These are phyloP conservation scores for Tricholoma matsutake DNA, from an alignment of 768 basidiomycete genomes.

Conservation along the genomic window DNA sequence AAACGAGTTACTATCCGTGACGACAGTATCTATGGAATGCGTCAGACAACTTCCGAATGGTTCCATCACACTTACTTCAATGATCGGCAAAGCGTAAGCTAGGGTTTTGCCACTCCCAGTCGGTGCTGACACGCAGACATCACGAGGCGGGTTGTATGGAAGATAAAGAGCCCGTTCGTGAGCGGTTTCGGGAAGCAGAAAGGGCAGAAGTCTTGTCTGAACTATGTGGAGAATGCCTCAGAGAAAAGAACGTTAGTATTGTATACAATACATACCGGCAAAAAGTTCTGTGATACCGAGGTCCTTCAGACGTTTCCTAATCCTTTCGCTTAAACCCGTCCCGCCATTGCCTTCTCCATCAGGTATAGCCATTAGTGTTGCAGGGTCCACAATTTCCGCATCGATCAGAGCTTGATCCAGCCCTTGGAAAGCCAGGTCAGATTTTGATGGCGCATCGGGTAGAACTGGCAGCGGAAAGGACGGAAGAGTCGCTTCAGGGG, in stretches of 20 bases:
- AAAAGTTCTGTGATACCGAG: constrained; percentile 86
- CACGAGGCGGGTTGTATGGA: constrained; percentile 64
- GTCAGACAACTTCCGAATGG: not conserved
- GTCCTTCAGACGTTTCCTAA: constrained; percentile 59
- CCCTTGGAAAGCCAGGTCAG: constrained; percentile 72
- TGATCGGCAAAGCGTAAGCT: constrained; percentile 90
- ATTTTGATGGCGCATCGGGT: constrained; percentile 68
- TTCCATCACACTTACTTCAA: constrained; percentile 56
- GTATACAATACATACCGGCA: constrained; percentile 56
- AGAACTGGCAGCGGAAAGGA: constrained; percentile 66
- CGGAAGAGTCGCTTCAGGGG: constrained; percentile 45
- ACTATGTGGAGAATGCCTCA: constrained; percentile 44
- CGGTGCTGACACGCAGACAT: constrained; percentile 93
- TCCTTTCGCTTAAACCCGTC: constrained; percentile 56
- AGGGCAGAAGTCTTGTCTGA: constrained; percentile 84
- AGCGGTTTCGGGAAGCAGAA: constrained; percentile 54
- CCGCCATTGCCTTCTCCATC: constrained; percentile 37
- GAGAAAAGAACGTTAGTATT: not conserved
- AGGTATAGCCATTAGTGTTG: constrained; percentile 42
- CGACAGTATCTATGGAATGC: constrained; percentile 57
- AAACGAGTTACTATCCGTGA: constrained; percentile 75
- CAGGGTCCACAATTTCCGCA: constrained; percentile 67
- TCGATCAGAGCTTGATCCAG: constrained; percentile 69
- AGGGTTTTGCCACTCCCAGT: constrained; percentile 98
- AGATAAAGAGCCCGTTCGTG: constrained; percentile 52